Percentiles rank a stretch among this genome's conserved stretches.
Conservation (phyloP, 2,329 filamentous ascomycete species). For the Trichoderma sp. region DNA sequence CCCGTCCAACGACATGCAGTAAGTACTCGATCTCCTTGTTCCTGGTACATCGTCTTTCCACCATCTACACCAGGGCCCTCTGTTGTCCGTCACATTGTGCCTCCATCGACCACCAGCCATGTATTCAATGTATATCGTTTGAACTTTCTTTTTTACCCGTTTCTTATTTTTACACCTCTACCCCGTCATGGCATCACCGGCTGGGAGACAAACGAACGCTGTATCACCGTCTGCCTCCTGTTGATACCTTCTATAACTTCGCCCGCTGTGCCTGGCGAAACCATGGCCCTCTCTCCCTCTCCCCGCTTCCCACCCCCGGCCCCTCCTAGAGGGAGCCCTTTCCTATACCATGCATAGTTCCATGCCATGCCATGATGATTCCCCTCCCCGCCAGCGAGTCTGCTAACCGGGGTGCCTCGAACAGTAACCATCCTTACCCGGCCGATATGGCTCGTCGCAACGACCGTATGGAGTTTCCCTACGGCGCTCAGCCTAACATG, state of each 20-base stretch:
- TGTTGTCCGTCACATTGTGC: conserved; percentile 1
- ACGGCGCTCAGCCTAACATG: conserved; percentile 44
- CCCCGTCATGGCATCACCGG: conserved; percentile 18
- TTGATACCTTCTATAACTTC: conserved; percentile 27
- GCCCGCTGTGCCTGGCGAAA: conserved; percentile 24
- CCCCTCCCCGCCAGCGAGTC: conserved; percentile 29
- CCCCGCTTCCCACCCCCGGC: conserved; percentile 6
- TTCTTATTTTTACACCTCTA: conserved; percentile 20
- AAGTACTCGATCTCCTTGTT: conserved; percentile 48
- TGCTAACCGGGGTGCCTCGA: conserved; percentile 33
- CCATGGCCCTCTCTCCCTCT: conserved; percentile 21
- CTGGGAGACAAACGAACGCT: conserved; percentile 26
- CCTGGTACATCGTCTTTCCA: conserved; percentile 32
- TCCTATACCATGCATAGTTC: conserved; percentile 24
- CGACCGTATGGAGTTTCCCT: conserved; percentile 47
- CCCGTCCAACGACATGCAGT: conserved; percentile 59
- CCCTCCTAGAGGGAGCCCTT: conserved; percentile 21
- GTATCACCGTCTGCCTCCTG: conserved; percentile 30
- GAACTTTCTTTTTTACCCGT: background rate
- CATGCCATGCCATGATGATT: conserved; percentile 32
- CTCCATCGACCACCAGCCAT: conserved; percentile 6
- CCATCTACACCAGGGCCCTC: conserved; percentile 23
- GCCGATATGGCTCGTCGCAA: conserved; percentile 51
- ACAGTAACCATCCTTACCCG: conserved; percentile 52
- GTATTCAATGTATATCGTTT: conserved; percentile 26